These are phyloP conservation scores for Bacidia gigantensis DNA, from an alignment of 495 filamentous ascomycete genomes.

Conservation along the genomic window DNA sequence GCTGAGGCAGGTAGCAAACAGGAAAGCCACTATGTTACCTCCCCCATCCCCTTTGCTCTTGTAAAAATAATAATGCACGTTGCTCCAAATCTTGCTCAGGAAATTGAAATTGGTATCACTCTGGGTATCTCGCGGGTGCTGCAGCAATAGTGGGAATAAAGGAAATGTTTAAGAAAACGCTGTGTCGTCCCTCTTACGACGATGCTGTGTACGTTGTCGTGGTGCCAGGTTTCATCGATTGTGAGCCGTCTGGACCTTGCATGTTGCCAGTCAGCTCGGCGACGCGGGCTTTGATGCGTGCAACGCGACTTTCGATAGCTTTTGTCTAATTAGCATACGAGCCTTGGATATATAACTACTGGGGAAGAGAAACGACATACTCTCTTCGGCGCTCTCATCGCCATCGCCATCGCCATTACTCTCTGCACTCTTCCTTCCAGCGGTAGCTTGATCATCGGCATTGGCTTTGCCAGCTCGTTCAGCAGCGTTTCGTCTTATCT, in stretches of 20 bases:
- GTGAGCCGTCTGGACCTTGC: constrained; percentile 43
- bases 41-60: neutral
- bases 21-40: neutral
- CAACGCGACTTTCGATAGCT: constrained; percentile 93
- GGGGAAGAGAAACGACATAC: too few relatives aligned
- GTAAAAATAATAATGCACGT: too few relatives aligned
- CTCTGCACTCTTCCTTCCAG: constrained; percentile 14
- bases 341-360: too few relatives aligned
- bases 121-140: neutral
- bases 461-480: constrained; percentile 48
- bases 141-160: neutral
- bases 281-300: constrained; percentile 93
- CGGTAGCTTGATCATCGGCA: constrained; percentile 37
- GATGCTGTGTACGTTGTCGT: neutral
- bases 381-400: constrained; percentile 90
- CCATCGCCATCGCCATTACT: constrained; percentile 50
- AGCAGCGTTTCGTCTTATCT: constrained; percentile 87
- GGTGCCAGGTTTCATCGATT: neutral
- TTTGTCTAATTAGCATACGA: constrained; percentile 15
- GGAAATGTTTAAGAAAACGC: neutral
- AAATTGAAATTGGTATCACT: neutral
- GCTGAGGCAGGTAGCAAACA: neutral
- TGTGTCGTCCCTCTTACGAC: neutral
- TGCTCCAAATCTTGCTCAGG: neutral
- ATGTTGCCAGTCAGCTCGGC: constrained; percentile 83